These are phyloP conservation scores for Citrus sinensis DNA, from an alignment of 345 rosid species.

Conservation along the genomic window DVS_A1.0 CM039164.1:25542501-25543000, in stretches of 20 bases:
- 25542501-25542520: slow-evolving; percentile 67
- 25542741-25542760: background rate
- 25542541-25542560: slow-evolving; percentile 67
- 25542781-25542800: background rate
- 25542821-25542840: background rate
- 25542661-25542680: background rate
- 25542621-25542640: slow-evolving; percentile 71
- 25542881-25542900: slow-evolving; percentile 1
- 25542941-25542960: slow-evolving; percentile 69
- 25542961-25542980: slow-evolving; percentile 34
- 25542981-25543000: slow-evolving; percentile 62
- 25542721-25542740: background rate
- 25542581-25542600: slow-evolving; percentile 78
- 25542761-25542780: background rate
- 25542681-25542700: background rate
- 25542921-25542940: slow-evolving; percentile 49
- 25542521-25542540: slow-evolving; percentile 78
- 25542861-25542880: background rate
- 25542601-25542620: slow-evolving; percentile 82
- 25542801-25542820: background rate
- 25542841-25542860: background rate
- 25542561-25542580: slow-evolving; percentile 59
- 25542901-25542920: slow-evolving; percentile 70
- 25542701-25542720: background rate
- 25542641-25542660: background rate